Evolutionary conservation across 768 basidiomycete genomes (phyloP).

Genomic region (Lentinula guzmanii): DNA sequence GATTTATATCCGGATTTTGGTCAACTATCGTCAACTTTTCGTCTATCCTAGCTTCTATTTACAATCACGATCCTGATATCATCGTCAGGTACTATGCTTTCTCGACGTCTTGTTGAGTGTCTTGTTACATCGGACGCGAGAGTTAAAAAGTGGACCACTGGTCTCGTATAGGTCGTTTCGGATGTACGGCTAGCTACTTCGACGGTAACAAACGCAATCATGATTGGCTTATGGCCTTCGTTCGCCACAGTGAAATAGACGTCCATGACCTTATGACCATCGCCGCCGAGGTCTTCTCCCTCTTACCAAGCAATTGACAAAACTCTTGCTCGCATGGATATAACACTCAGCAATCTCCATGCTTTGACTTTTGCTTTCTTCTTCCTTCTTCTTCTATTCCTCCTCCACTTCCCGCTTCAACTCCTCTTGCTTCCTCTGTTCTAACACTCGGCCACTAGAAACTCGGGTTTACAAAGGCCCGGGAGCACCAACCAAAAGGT

Average conservation of each 20-base stretch:
- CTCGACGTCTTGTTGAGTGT: slow-evolving; percentile 86
- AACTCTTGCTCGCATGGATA: slow-evolving; percentile 48
- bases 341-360: too few relatives aligned
- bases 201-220: slow-evolving; percentile 77
- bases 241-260: slow-evolving; percentile 91
- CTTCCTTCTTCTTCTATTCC: too few relatives aligned
- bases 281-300: slow-evolving; percentile 84
- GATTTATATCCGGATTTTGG: neutral
- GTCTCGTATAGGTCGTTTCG: slow-evolving; percentile 89
- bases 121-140: slow-evolving; percentile 83
- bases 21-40: neutral
- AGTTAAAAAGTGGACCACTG: slow-evolving; percentile 87
- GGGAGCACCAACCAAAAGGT: too few relatives aligned
- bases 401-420: too few relatives aligned
- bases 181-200: slow-evolving; percentile 83
- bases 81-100: slow-evolving; percentile 93
- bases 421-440: too few relatives aligned
- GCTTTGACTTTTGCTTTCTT: too few relatives aligned
- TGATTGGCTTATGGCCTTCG: slow-evolving; percentile 77
- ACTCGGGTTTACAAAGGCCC: too few relatives aligned
- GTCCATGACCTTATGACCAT: slow-evolving; percentile 98
- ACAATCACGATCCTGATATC: slow-evolving; percentile 89
- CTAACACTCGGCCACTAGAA: too few relatives aligned
- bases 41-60: slow-evolving; percentile 50
- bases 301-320: slow-evolving; percentile 88